phyloP scores from a whole-genome alignment of 1,284 basidiomycete species.

The Ceratobasidium sp. region DNA sequence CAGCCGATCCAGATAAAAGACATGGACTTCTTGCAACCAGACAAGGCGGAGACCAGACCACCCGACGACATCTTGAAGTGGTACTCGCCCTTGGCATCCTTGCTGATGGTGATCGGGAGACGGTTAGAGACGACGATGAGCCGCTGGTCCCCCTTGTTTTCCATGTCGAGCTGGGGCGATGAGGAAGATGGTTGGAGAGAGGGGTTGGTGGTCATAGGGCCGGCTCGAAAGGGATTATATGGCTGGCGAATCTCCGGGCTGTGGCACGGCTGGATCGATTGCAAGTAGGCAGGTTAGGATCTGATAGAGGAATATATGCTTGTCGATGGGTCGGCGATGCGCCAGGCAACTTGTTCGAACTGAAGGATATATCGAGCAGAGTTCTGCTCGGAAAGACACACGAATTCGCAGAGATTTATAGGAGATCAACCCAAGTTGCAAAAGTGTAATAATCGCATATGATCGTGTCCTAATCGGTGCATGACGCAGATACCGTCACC shows the following conservation, averaged over 20 bases:
- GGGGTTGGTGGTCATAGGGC: conserved; percentile 35
- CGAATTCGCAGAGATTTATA: background rate
- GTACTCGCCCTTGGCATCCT: conserved; percentile 88
- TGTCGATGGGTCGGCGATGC: conserved; percentile 26
- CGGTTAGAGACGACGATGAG: conserved; percentile 97
- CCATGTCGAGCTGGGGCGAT: conserved; percentile 47
- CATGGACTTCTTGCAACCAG: conserved; percentile 96
- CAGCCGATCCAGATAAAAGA: conserved; percentile 97
- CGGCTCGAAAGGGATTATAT: conserved; percentile 31
- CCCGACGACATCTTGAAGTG: conserved; percentile 98
- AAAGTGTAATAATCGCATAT: conserved; percentile 30
- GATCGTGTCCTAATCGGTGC: conserved; percentile 27
- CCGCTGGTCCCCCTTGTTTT: conserved; percentile 59
- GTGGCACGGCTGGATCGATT: conserved; percentile 40
- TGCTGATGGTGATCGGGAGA: conserved; percentile 90
- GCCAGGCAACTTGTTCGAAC: too few relatives aligned
- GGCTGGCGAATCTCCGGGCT: too few relatives aligned
- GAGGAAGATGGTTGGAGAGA: conserved; percentile 16
- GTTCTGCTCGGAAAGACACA: too few relatives aligned
- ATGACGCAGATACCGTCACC: conserved; percentile 38
- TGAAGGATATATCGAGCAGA: too few relatives aligned
- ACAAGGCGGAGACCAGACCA: conserved; percentile 92
- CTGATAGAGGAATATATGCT: conserved; percentile 32
- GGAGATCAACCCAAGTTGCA: conserved; percentile 8
- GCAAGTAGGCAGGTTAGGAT: background rate